Evolutionary conservation across 306 rosid species (phyloP).

Genomic region (Benincasa hispida): DNA sequence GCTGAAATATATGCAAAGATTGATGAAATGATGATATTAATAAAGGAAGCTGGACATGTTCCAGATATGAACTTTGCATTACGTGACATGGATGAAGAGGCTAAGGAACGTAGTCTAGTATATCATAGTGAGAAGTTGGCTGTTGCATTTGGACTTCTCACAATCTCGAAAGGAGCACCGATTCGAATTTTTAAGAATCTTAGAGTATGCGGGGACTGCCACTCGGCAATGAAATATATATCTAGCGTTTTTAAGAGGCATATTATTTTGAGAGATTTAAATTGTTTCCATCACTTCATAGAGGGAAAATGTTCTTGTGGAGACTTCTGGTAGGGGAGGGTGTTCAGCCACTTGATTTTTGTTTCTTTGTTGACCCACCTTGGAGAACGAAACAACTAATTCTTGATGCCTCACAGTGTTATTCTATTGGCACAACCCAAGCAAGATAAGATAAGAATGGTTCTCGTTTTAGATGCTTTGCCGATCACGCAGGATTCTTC

Average conservation of each 20-base stretch:
- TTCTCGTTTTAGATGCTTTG: constrained; percentile 43
- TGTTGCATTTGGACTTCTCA: constrained; percentile 65
- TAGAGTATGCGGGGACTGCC: constrained; percentile 88
- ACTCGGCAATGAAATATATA: constrained; percentile 64
- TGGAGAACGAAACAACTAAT: neutral
- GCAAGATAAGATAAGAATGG: neutral
- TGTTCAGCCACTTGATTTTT: neutral
- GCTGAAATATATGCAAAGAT: constrained; percentile 57
- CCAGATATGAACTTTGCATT: constrained; percentile 68
- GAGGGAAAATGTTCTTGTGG: constrained; percentile 78
- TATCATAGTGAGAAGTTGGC: constrained; percentile 84
- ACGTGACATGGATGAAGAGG: constrained; percentile 75
- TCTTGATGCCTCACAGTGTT: neutral
- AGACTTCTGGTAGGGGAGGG: constrained; percentile 68
- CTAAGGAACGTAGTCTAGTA: constrained; percentile 57
- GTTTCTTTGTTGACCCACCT: neutral
- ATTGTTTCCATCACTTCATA: constrained; percentile 79
- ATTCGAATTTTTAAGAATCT: constrained; percentile 77
- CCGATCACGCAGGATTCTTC: constrained; percentile 67
- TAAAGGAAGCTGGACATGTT: constrained; percentile 62
- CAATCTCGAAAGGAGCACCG: constrained; percentile 39
- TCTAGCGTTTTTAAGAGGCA: constrained; percentile 42
- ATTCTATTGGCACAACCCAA: neutral
- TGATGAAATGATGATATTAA: constrained; percentile 42
- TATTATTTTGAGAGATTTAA: constrained; percentile 78